Conservation (phyloP, 2,329 filamentous ascomycete genomes). For the Apiospora sp. region DNA sequence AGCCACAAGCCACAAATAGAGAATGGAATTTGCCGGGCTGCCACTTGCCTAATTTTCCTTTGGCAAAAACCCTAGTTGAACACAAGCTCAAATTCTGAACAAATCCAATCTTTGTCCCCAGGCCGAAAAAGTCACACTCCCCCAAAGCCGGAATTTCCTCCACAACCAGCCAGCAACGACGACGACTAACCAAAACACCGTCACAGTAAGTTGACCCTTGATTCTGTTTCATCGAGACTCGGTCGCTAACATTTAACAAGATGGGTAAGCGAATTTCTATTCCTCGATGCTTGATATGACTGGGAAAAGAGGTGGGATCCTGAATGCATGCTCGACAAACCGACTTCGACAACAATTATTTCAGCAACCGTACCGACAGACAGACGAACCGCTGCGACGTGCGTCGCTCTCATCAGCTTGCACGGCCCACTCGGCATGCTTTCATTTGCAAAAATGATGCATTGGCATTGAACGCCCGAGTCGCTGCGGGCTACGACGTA, state of each 20-base stretch:
- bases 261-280: conserved; percentile 63
- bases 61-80: conserved; percentile 18
- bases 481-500: not conserved
- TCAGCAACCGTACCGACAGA: not conserved
- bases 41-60: conserved; percentile 15
- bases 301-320: conserved; percentile 10
- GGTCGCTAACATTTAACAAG: conserved; percentile 54
- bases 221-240: conserved; percentile 14
- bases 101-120: conserved; percentile 22
- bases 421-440: not conserved
- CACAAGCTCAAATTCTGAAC: conserved; percentile 19
- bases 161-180: conserved; percentile 23
- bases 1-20: not conserved
- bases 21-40: conserved; percentile 17
- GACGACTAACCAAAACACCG: conserved; percentile 28
- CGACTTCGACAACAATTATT: conserved; percentile 5
- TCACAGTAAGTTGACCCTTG: conserved; percentile 34
- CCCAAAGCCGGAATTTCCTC: conserved; percentile 22
- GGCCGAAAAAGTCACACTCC: conserved; percentile 21
- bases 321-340: not conserved
- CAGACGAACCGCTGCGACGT: not conserved
- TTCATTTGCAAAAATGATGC: not conserved
- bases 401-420: no score
- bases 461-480: not conserved
- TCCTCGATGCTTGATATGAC: conserved; percentile 6